Base-by-base conservation (phyloP, 805 yeast species). In the Metschnikowia kofuensis region DNA sequence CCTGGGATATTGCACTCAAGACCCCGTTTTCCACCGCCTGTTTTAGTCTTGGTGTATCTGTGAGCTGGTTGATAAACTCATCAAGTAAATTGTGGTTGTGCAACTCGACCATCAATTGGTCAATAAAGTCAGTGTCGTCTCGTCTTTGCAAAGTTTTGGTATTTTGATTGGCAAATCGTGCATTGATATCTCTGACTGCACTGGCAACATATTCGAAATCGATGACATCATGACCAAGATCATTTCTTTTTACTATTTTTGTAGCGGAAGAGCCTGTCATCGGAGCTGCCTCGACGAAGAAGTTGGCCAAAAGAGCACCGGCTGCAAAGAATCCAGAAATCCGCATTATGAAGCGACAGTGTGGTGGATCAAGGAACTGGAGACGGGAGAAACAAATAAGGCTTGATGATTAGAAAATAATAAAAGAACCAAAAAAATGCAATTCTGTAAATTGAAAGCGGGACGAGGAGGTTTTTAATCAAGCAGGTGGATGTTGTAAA, bases 271-370 rank as follows among this genome's bases (percentile, higher is more conserved):
- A 38, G n/a, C 52, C 48, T 7, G 47, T 37, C 15, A 59, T 47
- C 21, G 66, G 62, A 7, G 64, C 64, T n/a, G 66, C 65, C 11
- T 36, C 42, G 11, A 55, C 64, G 35, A 64, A 40, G n/a, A 51
- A 42, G n/a, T 57, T 50, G 7, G 60, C 44, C 26, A 58, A 41
- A 28, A 55, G 40, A n/a, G 61, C 40, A 15, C 58, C 58, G 16
- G 55, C 43, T 27, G 62, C 49, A 34, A 59, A 47, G 30, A 59
- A 44, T 29, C 52, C 37, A 14, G 57, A 50, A 28, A 63, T 50
- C 48, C 50, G 63, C 67, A 63, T 63, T 34, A 2, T 30, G 12
- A 6, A 30, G 32, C 32, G 6, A 30, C 32, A 8, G 21, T 14
- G 21, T 21, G 21, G 21, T 21, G 2, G 4, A 21, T 21, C 4